Base-by-base conservation (phyloP, 2,329 filamentous ascomycete species). In the Microascus cirrosus region DNA sequence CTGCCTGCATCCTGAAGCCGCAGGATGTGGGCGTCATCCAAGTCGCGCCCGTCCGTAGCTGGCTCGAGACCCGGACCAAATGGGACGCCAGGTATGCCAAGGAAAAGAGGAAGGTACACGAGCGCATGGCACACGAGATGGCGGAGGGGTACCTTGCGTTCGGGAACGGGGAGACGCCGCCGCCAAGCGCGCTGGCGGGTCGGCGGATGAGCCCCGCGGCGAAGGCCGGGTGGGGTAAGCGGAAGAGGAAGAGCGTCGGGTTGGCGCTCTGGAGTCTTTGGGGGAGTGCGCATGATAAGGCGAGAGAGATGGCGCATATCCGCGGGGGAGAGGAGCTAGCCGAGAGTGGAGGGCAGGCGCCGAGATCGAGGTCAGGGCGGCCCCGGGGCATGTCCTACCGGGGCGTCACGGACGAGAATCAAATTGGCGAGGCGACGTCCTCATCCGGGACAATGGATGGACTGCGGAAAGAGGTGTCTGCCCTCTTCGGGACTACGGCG, bases 211-310 rank as follows among this genome's bases (percentile, higher is more conserved):
- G 68, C 18, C n/a, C 32, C 12, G 50, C 18, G 20, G 39, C 73
- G 39, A 70, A 75, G 54, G 66, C 76, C 60, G 73, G 74, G 55
- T 63, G 74, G 63, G 69, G 76, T n/a, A 77, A 76, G 64, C 79
- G 79, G 67, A 84, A 77, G 70, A 78, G 72, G 63, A 85, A 82
- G 76, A 91, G 88, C 62, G 82, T 87, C 71, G 89, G 87, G 8
- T 76, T 96, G 69, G 83, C 85, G 2, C 74, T 96, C 62, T 97
- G 93, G 93, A 88, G 85, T 55, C 77, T 86, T 1, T 95, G 91
- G 88, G 91, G 90, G 15, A 92, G 87, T 53, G 95, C 89, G 68
- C 90, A 96, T 66, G 94, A 97, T 67, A 82, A 93, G 69, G 73
- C 77, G 53, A 50, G 22, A 10, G 45, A 22, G 20, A 22, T 20